Evolutionary conservation across 2,329 filamentous ascomycete species (phyloP), one percentile per base, ranked within the genome.

Genomic region (Aspergillus floridensis): DNA sequence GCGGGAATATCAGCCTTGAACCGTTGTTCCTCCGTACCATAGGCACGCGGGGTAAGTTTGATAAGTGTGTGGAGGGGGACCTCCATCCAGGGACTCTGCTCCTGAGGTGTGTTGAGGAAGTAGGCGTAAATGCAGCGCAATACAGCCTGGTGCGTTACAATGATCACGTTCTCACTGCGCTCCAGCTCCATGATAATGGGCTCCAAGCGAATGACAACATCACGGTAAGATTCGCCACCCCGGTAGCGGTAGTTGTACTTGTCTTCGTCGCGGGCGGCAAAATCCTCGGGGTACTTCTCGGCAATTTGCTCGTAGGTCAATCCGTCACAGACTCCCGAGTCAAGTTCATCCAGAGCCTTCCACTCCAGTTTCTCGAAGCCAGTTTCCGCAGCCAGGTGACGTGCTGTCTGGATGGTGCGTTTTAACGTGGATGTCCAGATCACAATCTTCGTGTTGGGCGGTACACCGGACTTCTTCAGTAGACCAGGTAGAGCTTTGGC

Each of bases 241-340:
- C 95, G 89, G 78, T 99, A 99, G 59, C 95, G 92, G 79, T 99
- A 99, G 80, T 99, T 98, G 85, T 98, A 98, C 78, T 99, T 99
- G 82, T 99, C 95, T 66, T 96, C 92, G 76, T 99, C 95, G 63
- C 95, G 91, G 35, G 93, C 92, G 53, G 88, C 87, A 79, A 99
- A 99, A 79, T 99, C 95, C 67, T 97, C 93, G 0, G 95, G 95
- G 73, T 91, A 98, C 57, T 85, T 81, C 70, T 96, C 86, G 70
- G 95, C 92, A 72, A 99, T 98, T 73, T 99, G 90, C 70, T 92
- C 91, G 75, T 97, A 97, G 1, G 95, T 99, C 74, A 98, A 86
- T 57, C 93, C 93, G 70, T 99, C 95, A 78, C 95, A 99, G 51
- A 98, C 91, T 53, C 95, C 95, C 1, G 92, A 93, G 75, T 99